A percentile compares a stretch with the other conserved stretches of the same genome.
Evolutionary conservation across 345 rosid species (phyloP).

Genomic region (Camelina laxa): DNA sequence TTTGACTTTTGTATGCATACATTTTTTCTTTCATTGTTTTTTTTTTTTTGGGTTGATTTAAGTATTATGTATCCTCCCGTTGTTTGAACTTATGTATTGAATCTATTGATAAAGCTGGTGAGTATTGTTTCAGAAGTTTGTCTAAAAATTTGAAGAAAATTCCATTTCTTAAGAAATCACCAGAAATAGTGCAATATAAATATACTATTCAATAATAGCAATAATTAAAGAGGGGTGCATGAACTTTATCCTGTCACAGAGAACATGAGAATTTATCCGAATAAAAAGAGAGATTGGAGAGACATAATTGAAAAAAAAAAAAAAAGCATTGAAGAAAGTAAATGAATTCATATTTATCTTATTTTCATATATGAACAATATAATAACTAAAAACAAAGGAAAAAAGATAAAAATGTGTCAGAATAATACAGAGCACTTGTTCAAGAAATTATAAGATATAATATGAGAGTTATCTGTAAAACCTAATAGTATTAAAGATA

Average conservation of each 20-base stretch:
- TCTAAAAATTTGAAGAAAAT: constrained; percentile 1
- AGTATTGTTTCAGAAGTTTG: constrained; percentile 27
- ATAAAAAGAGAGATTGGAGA: constrained; percentile 34
- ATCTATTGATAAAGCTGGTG: constrained; percentile 1
- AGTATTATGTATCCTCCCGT: neutral
- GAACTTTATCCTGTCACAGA: constrained; percentile 55
- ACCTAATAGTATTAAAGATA: constrained; percentile 28
- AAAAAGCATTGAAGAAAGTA: constrained; percentile 38
- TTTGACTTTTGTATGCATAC: constrained; percentile 3
- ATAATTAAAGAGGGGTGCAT: constrained; percentile 42
- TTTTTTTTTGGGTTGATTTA: constrained; percentile 1
- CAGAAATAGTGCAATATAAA: neutral
- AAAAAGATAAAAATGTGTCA: constrained; percentile 61
- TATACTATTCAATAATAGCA: constrained; percentile 22
- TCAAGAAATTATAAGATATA: constrained; percentile 25
- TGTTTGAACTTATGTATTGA: neutral
- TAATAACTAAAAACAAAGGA: neutral
- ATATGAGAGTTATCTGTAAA: constrained; percentile 22
- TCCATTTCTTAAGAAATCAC: neutral
- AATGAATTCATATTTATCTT: constrained; percentile 21
- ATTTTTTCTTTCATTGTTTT: neutral
- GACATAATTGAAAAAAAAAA: neutral
- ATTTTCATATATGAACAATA: constrained; percentile 34
- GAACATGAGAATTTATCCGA: constrained; percentile 78
- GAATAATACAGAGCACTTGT: constrained; percentile 69